Base-by-base conservation (phyloP, 1,139 yeast genomes). In the Blastobotrys ciferrii region DNA sequence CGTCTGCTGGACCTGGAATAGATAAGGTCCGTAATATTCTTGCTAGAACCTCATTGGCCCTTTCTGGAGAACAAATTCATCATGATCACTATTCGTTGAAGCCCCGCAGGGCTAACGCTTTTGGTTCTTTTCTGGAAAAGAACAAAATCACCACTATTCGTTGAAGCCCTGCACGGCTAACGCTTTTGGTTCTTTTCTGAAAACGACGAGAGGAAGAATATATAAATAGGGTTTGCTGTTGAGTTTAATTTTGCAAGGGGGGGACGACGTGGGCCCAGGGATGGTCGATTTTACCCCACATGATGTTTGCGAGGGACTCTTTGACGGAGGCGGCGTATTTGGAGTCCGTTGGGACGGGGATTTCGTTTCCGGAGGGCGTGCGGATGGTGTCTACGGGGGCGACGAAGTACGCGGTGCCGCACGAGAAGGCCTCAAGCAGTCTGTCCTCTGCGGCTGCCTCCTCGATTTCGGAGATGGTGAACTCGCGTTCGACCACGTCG, bases 331-430 rank as follows among this genome's bases (percentile, higher is more conserved):
- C 52, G 19, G 75, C 66, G 59, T 65, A 64, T 46, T 62, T 62
- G n/a, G 73, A 73, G 33, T 38, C 47, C 35, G 63, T 58, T n/a
- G 75, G 73, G 32, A 72, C 62, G 33, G 57, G 40, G 49, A 73
- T 59, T 42, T 61, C 65, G 47, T 64, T 63, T 30, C 73, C 75
- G 31, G 57, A 62, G 23, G 63, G 63, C 51, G 67, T 62, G 36
- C 70, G 68, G 51, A 72, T 69, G 47, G 57, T 56, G 44, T 59
- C 58, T 50, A 72, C 69, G 2, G 76, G 72, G 15, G 74, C 65
- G 2, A 73, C 71, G 53, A 73, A 66, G 52, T 68, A 72, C 11
- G 76, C 76, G 39, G 77, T 73, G 14, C 77, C 76, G 36, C 72
- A 63, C 6, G 72, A 71, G 48, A 73, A 73, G 1, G 75, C 74